Evolutionary conservation across 2,329 filamentous ascomycete species (phyloP), one percentile per base, ranked within the genome.

Genomic region (Teratosphaeria nubilosa): DNA sequence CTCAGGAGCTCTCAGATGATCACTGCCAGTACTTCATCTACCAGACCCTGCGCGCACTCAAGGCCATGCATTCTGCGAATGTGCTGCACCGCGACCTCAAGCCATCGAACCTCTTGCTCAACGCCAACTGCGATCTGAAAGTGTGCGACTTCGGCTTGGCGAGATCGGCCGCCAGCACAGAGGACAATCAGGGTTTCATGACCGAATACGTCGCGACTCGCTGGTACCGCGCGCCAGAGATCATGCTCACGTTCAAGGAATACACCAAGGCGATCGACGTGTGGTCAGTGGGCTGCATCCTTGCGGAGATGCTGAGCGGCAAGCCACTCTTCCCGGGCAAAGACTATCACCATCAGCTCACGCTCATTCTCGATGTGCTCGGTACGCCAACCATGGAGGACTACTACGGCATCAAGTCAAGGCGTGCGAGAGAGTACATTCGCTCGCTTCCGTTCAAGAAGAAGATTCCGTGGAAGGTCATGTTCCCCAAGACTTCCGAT

Each of bases 1-100:
- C 94, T 45, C 94, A 99, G 77, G 94, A 99, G 72, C 84, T 99
- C 52, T 97, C 94, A 41, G 94, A 99, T 75, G 94, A 99, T 74
- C 94, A 99, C 76, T 99, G 94, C 83, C 94, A 99, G 76, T 99
- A 99, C 79, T 99, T 99, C 78, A 99, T 99, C 77, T 99, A 99
- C 81, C 94, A 99, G 79, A 99, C 94, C 1, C 84, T 99, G 59
- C 91, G 94, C 69, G 94, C 92, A 11, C 81, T 99, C 69, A 99
- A 99, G 80, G 94, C 94, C 45, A 97, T 99, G 92, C 94, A 99
- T 78, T 97, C 94, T 14, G 94, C 94, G 64, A 97, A 99, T 70
- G 94, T 99, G 53, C 85, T 99, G 11, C 94, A 99, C 75, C 87
- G 94, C 73, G 94, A 99, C 76, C 80, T 99, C 67, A 99, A 99